phyloP scores from a whole-genome alignment of 495 filamentous ascomycete genomes.

The Penicillium pancosmium region DNA sequence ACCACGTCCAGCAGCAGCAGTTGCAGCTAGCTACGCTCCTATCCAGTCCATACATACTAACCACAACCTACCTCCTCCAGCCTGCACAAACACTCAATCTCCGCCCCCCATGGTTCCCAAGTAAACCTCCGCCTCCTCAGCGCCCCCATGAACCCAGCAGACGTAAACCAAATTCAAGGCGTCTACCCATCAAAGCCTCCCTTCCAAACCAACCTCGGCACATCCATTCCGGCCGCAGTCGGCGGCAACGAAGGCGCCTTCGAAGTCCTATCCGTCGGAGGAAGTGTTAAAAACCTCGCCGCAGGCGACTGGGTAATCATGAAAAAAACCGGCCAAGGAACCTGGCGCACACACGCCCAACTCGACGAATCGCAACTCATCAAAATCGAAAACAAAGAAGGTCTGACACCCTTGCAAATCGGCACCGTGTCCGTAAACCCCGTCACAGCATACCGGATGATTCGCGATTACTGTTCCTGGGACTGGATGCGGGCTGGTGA shows the following conservation, averaged over 20 bases:
- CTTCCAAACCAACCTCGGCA: constrained; percentile 74
- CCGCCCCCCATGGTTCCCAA: constrained; percentile 62
- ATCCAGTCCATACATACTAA: not conserved
- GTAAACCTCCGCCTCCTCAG: constrained; percentile 78
- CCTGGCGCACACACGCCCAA: constrained; percentile 89
- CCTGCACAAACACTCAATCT: constrained; percentile 81
- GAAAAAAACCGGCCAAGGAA: constrained; percentile 76
- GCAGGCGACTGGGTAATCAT: constrained; percentile 95
- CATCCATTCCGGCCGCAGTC: constrained; percentile 69
- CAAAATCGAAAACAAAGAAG: constrained; percentile 65
- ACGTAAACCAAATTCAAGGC: constrained; percentile 96
- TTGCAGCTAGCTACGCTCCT: no score
- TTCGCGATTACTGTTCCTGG: constrained; percentile 75
- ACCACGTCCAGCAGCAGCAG: constrained; percentile 13
- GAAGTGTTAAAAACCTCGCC: constrained; percentile 52
- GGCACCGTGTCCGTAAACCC: constrained; percentile 91
- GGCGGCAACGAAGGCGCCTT: constrained; percentile 92
- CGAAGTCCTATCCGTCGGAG: constrained; percentile 72
- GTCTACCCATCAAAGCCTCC: constrained; percentile 86
- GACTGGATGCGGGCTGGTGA: constrained; percentile 51
- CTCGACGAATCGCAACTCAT: constrained; percentile 65
- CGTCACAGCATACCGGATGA: constrained; percentile 89
- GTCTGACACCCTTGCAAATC: constrained; percentile 71
- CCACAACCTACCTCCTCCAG: constrained; percentile 32
- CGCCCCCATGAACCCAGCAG: constrained; percentile 92